Conservation (phyloP, 768 basidiomycete species). For the Stropharia rugosoannulata region DNA sequence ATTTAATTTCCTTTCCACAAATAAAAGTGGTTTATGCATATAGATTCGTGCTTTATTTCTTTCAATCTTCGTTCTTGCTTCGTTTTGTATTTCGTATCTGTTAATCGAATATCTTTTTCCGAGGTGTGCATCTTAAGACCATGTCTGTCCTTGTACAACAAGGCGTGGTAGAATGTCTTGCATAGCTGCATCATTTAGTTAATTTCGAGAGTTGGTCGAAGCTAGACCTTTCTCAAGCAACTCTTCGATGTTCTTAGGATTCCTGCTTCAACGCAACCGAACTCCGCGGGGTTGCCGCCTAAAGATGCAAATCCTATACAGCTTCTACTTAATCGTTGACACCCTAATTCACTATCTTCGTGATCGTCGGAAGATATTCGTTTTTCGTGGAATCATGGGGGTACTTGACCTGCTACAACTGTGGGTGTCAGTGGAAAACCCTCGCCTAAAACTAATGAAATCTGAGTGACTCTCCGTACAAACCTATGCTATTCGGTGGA, state of each 20-base stretch:
- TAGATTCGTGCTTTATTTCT: no score
- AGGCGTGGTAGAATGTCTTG: no score
- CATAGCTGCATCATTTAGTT: no score
- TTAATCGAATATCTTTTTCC: no score
- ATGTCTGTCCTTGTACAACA: no score
- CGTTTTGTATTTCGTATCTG: no score
- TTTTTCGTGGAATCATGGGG: slow-evolving; percentile 1
- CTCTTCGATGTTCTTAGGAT: not conserved
- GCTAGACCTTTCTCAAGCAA: not conserved
- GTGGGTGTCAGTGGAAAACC: not conserved
- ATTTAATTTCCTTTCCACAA: no score
- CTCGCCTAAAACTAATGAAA: slow-evolving; percentile 1
- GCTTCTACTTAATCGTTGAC: not conserved
- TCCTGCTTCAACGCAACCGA: not conserved
- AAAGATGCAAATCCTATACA: not conserved
- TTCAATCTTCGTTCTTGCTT: no score
- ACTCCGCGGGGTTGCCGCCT: not conserved
- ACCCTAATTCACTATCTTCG: not conserved
- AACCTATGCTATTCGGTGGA: not conserved
- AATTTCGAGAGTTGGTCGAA: not conserved
- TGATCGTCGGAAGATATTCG: not conserved
- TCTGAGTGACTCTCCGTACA: not conserved
- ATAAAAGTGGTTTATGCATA: no score
- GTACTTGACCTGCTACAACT: not conserved
- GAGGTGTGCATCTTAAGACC: no score